Base-by-base conservation (phyloP, 208 protist species). In the Pavlovales sp. region DNA sequence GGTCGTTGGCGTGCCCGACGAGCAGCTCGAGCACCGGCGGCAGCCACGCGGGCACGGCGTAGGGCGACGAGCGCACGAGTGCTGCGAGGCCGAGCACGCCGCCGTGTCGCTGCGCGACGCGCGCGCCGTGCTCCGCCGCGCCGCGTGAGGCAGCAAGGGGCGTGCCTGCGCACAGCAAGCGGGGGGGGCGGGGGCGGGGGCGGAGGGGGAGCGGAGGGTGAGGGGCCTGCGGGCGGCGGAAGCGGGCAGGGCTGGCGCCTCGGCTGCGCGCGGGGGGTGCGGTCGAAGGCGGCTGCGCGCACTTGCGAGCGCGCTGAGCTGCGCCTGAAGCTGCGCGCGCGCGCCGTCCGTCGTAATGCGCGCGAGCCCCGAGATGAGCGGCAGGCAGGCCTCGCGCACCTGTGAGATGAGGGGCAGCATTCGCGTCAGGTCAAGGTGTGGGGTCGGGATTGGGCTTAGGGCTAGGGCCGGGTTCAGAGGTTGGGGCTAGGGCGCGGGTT, bases 21-120 rank as follows among this genome's bases (percentile, higher is more conserved):
- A 87, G 83, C 41, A 11, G n/a, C 37, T 87, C 83, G 41, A 87
- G 83, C 0, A 86, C 44, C 44, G 7, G 7, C 1, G 83, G 83
- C 32, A 87, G 83, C 83, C 83, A 87, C 34, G 40, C 36, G 10
- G 83, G 83, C 28, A 87, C 83, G 83, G 41, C 67, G 40, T 87
- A 87, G 1, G 83, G 83, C 26, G 83, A 34, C 4, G 76, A n/a
- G 37, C 5, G 10, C 38, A 87, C 67, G 41, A 87, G n/a, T 34
- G 83, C 83, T 5, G 37, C 34, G 67, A 87, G 83, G 40, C n/a
- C 83, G 32, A 87, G 83, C 30, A 87, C 67, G 38, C 83, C 83
- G 28, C 30, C 83, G 71, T 87, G 83, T 22, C 57, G 47, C 40
- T 87, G 32, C 11, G 67, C 40, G n/a, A 87, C 11, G 30, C 41